Percentiles rank a stretch among this genome's conserved stretches.
phyloP scores from a whole-genome alignment of 1,284 basidiomycete genomes.

The Leccinum holopus region DNA sequence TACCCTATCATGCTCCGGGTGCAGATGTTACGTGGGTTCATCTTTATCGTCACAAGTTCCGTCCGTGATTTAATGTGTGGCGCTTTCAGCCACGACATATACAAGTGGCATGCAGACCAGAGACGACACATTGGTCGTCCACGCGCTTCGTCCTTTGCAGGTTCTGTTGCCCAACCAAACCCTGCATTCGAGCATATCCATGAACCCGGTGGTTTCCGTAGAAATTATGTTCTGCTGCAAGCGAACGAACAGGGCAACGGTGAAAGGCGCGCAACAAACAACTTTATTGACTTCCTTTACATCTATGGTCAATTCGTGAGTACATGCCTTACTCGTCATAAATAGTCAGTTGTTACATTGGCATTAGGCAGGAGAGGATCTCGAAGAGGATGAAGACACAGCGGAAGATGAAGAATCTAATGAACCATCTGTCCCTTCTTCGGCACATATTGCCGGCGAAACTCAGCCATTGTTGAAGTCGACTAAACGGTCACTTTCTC shows the following conservation, averaged over 20 bases:
- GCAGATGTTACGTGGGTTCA: constrained; percentile 85
- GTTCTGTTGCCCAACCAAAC: constrained; percentile 51
- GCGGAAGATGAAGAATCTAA: constrained; percentile 47
- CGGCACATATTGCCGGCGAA: constrained; percentile 35
- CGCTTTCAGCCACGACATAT: constrained; percentile 75
- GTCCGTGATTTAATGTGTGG: constrained; percentile 12
- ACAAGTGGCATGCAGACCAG: constrained; percentile 89
- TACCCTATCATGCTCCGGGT: constrained; percentile 81
- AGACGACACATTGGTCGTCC: constrained; percentile 55
- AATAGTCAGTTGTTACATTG: constrained; percentile 3
- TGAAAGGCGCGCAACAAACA: constrained; percentile 69
- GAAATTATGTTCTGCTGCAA: constrained; percentile 78
- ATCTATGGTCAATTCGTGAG: constrained; percentile 93
- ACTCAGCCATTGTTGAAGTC: constrained; percentile 44
- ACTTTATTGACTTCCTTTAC: constrained; percentile 91
- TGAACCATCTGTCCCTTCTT: constrained; percentile 28
- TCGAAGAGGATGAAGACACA: constrained; percentile 75
- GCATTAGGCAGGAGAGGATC: constrained; percentile 85
- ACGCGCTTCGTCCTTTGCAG: constrained; percentile 73
- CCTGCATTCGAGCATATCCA: constrained; percentile 89
- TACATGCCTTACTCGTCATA: constrained; percentile 14
- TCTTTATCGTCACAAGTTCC: constrained; percentile 11
- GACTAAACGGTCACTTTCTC: constrained; percentile 38
- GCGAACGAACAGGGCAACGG: constrained; percentile 66
- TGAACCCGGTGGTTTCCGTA: constrained; percentile 90